phyloP scores from a whole-genome alignment of 2,329 filamentous ascomycete genomes.

The Aspergillus latus region DNA sequence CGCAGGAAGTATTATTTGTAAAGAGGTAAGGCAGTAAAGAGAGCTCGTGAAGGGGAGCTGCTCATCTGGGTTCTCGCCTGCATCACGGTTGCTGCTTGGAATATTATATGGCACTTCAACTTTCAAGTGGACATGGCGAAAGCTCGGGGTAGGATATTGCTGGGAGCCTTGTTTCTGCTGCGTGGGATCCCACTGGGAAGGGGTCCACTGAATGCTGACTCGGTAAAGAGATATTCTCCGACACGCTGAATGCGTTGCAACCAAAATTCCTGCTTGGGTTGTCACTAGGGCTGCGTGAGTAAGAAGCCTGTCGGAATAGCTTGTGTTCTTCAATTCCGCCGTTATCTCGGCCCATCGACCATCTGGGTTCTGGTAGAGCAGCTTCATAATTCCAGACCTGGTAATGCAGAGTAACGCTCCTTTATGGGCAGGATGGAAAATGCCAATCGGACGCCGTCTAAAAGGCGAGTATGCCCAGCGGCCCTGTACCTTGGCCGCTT shows the following conservation, averaged over 20 bases:
- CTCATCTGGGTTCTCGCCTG: slow-evolving; percentile 26
- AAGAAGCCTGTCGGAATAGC: slow-evolving; percentile 70
- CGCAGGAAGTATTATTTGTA: slow-evolving; percentile 70
- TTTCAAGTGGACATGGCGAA: slow-evolving; percentile 40
- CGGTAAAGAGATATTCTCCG: slow-evolving; percentile 73
- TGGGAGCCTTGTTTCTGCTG: slow-evolving; percentile 30
- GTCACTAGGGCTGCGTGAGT: slow-evolving; percentile 76
- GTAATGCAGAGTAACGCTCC: slow-evolving; percentile 77
- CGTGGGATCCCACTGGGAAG: slow-evolving; percentile 55
- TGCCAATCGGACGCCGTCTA: slow-evolving; percentile 65
- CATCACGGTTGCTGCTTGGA: slow-evolving; percentile 24
- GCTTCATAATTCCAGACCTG: slow-evolving; percentile 68
- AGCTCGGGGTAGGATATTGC: slow-evolving; percentile 36
- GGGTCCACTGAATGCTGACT: slow-evolving; percentile 72
- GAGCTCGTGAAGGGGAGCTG: slow-evolving; percentile 29
- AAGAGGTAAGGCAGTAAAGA: slow-evolving; percentile 65
- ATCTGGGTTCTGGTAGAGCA: slow-evolving; percentile 76
- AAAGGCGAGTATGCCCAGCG: slow-evolving; percentile 70
- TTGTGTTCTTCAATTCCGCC: slow-evolving; percentile 71
- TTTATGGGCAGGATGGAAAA: slow-evolving; percentile 66
- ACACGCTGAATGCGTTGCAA: slow-evolving; percentile 52
- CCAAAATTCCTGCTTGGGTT: slow-evolving; percentile 60
- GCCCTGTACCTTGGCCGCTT: slow-evolving; percentile 61
- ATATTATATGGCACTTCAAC: slow-evolving; percentile 37
- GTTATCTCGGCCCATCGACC: slow-evolving; percentile 69